phyloP scores from a whole-genome alignment of 768 basidiomycete species.

The Serendipita sp. region DNA sequence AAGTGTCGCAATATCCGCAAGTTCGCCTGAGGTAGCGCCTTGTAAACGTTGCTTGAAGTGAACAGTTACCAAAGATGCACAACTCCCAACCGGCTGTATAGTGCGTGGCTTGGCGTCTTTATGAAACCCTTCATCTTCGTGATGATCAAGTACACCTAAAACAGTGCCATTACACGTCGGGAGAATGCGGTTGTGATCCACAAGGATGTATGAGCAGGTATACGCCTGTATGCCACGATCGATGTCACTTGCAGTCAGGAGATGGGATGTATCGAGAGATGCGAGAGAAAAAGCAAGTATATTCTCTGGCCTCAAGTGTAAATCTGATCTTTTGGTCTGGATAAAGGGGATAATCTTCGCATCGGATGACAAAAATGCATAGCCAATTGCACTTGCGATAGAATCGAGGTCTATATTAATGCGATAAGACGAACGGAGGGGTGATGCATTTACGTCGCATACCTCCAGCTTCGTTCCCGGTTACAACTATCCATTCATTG shows the following conservation, averaged over 20 bases:
- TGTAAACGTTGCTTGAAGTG: constrained; percentile 23
- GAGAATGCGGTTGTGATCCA: constrained; percentile 75
- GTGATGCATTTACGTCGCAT: constrained; percentile 10
- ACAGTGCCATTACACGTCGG: constrained; percentile 36
- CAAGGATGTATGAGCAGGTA: constrained; percentile 51
- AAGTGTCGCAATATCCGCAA: constrained; percentile 56
- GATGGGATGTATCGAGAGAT: constrained; percentile 31
- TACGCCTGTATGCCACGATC: constrained; percentile 21
- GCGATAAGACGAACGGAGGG: neutral
- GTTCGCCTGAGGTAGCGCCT: constrained; percentile 19
- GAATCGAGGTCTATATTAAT: constrained; percentile 64
- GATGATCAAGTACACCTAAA: constrained; percentile 75
- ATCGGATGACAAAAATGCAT: constrained; percentile 55
- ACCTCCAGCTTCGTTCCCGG: constrained; percentile 96
- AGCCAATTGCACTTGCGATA: constrained; percentile 70
- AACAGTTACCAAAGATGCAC: constrained; percentile 48
- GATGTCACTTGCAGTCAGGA: constrained; percentile 60
- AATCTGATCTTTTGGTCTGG: constrained; percentile 48
- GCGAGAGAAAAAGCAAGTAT: constrained; percentile 51
- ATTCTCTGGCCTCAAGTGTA: constrained; percentile 78
- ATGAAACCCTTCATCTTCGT: constrained; percentile 67
- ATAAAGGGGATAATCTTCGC: constrained; percentile 53
- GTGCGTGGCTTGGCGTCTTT: constrained; percentile 45
- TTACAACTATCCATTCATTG: constrained; percentile 23
- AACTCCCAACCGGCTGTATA: constrained; percentile 60